phyloP scores from a whole-genome alignment of 306 rosid species.

The Prunus padus region DNA sequence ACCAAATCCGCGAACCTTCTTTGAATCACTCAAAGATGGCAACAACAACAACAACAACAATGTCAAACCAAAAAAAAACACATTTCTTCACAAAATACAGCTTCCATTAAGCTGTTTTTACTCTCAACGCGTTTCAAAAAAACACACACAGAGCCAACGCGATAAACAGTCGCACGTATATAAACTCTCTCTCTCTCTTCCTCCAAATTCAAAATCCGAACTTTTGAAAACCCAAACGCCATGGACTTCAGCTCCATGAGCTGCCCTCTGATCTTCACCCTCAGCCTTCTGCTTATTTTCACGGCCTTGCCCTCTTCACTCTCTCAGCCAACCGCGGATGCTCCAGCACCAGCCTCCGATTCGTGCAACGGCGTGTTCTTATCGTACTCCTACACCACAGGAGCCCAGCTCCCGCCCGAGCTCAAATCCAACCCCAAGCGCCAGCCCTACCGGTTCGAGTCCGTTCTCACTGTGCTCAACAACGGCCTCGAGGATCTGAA shows the following conservation, averaged over 20 bases:
- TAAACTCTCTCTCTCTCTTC: constrained; percentile 1
- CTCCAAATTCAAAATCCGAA: constrained; percentile 20
- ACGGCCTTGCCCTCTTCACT: constrained; percentile 24
- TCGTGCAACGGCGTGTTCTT: constrained; percentile 69
- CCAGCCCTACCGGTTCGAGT: constrained; percentile 82
- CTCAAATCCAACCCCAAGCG: constrained; percentile 26
- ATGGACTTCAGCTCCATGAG: constrained; percentile 23
- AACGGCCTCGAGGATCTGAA: constrained; percentile 74
- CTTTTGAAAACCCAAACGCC: not conserved
- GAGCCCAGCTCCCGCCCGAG: constrained; percentile 49
- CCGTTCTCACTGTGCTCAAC: constrained; percentile 67
- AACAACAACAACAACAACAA: not conserved
- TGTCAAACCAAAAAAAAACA: not conserved
- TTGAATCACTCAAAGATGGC: constrained; percentile 37
- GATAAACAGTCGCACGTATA: not conserved
- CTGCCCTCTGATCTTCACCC: constrained; percentile 19
- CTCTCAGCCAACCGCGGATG: constrained; percentile 30
- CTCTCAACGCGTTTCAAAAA: constrained; percentile 30
- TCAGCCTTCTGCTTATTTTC: constrained; percentile 13
- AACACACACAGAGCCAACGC: not conserved
- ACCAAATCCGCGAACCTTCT: not conserved
- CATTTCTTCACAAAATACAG: constrained; percentile 3
- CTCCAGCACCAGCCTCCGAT: constrained; percentile 32
- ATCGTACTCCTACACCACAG: constrained; percentile 54
- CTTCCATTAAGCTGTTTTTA: constrained; percentile 32